A percentile compares a stretch with the other conserved stretches of the same genome.
phyloP scores from a whole-genome alignment of 257 asterid species.

The Solanum chaucha region DNA sequence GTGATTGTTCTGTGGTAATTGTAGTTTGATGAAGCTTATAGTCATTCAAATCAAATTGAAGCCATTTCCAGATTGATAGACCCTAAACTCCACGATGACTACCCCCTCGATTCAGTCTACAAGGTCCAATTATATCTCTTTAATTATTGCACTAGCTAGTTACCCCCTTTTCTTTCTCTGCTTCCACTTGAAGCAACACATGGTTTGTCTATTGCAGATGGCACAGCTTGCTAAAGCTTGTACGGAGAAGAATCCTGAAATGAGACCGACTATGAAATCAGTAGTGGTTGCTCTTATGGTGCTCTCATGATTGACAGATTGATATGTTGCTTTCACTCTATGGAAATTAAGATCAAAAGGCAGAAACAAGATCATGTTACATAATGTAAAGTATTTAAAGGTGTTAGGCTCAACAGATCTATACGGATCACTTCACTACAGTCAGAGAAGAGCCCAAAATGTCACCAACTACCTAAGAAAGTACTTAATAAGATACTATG shows the following conservation, averaged over 20 bases:
- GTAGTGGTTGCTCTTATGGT: conserved; percentile 81
- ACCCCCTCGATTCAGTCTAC: conserved; percentile 53
- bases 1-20: neutral
- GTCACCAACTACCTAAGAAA: too few species aligned
- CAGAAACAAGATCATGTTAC: neutral
- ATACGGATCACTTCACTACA: neutral
- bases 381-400: neutral
- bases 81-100: conserved; percentile 64
- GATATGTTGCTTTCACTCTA: conserved; percentile 37
- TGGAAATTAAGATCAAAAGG: conserved; percentile 46
- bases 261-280: conserved; percentile 78
- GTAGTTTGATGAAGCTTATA: conserved; percentile 74
- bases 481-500: too few species aligned
- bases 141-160: neutral
- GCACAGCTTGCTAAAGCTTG: conserved; percentile 78
- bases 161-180: neutral
- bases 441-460: neutral
- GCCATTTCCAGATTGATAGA: conserved; percentile 49
- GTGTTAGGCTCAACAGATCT: neutral
- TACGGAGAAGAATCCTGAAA: conserved; percentile 71
- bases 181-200: neutral
- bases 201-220: conserved; percentile 26
- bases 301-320: conserved; percentile 66
- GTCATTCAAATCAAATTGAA: conserved; percentile 38
- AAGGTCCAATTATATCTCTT: conserved; percentile 29